Evolutionary conservation across 2,329 filamentous ascomycete species (phyloP).

Genomic region (Phyllosticta citriasiana): DNA sequence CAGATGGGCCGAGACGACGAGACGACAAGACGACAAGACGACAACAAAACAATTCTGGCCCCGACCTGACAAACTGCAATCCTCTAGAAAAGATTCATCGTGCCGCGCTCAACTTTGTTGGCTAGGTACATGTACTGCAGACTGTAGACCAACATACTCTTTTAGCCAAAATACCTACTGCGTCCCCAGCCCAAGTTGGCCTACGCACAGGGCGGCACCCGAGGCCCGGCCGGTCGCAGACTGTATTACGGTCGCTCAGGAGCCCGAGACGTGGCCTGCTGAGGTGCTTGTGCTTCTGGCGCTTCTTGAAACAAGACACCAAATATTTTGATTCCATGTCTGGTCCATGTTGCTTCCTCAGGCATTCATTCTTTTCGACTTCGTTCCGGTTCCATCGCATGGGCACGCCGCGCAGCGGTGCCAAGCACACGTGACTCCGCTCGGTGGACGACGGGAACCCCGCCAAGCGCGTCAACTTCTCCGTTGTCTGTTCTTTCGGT

Average conservation of each 20-base stretch:
- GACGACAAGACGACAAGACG: neutral
- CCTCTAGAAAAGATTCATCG: no score
- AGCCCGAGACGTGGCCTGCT: neutral
- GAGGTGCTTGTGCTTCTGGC: neutral
- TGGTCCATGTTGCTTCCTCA: neutral
- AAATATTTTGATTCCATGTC: neutral
- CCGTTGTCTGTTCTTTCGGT: no score
- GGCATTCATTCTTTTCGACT: neutral
- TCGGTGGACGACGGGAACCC: neutral
- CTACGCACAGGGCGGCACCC: neutral
- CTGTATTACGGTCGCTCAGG: neutral
- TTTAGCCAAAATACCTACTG: no score
- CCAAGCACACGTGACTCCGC: conserved; percentile 4
- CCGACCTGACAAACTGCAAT: no score
- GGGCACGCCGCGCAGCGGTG: no score
- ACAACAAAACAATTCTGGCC: neutral
- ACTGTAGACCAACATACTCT: no score
- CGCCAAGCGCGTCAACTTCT: neutral
- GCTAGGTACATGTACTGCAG: no score
- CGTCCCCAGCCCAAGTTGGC: no score
- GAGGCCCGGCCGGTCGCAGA: neutral
- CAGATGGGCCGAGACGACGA: neutral
- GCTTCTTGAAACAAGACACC: neutral
- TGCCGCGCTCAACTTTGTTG: no score
- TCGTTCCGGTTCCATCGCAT: no score